phyloP scores from a whole-genome alignment of 129 eudicot species.

The Scalesia atractyloides region DNA sequence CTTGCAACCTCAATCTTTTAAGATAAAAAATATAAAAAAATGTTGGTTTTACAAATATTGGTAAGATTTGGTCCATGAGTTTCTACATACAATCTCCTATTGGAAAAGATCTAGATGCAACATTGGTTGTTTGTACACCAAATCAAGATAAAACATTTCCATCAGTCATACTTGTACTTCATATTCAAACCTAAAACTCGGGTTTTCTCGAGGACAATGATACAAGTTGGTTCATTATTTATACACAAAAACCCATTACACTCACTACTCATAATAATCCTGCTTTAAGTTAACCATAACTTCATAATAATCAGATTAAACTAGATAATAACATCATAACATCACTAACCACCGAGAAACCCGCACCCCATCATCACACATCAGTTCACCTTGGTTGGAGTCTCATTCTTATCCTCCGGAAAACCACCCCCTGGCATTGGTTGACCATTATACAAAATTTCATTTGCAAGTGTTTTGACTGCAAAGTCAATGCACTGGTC shows the following conservation, averaged over 20 bases:
- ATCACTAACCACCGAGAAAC: slow-evolving; percentile 10
- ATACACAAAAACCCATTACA: slow-evolving; percentile 12
- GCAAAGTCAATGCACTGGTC: slow-evolving; percentile 87
- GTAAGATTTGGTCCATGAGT: no score
- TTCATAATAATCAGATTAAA: slow-evolving; percentile 11
- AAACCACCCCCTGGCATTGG: slow-evolving; percentile 12
- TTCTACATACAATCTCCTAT: no score
- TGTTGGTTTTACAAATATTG: no score
- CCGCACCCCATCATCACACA: slow-evolving; percentile 4
- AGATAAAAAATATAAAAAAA: no score
- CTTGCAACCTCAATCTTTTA: no score
- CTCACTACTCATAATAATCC: background rate
- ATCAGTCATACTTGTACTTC: background rate
- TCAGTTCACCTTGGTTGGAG: slow-evolving; percentile 31
- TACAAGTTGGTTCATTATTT: slow-evolving; percentile 25
- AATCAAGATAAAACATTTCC: background rate
- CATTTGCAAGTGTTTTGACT: slow-evolving; percentile 68
- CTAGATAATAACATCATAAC: slow-evolving; percentile 8
- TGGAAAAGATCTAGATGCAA: no score
- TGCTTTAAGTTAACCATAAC: slow-evolving; percentile 16
- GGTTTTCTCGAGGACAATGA: slow-evolving; percentile 18
- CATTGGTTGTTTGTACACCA: no score
- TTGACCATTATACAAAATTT: slow-evolving; percentile 43
- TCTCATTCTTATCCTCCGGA: slow-evolving; percentile 22
- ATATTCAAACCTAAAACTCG: background rate